Base-by-base conservation (phyloP, 768 basidiomycete species). In the Arthromyces matolae region DNA sequence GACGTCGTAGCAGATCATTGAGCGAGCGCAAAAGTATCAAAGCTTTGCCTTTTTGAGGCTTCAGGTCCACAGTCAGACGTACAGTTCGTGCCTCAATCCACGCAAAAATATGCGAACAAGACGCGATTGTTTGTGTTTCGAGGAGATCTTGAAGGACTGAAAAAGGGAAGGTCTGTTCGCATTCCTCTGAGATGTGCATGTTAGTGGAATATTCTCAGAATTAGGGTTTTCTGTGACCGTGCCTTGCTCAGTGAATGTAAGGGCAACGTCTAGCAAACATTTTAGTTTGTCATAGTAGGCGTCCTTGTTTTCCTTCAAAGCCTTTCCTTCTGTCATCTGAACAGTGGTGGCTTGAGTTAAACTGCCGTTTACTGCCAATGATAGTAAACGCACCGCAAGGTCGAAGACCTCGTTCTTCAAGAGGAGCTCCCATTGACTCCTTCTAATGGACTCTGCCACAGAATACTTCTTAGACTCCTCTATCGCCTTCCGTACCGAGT, bases 41-140 rank as follows among this genome's bases (percentile, higher is more conserved):
- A 3, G 91, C 90, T 63, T 93, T 93, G 50, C 88, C 89, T 65
- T 91, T 91, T 67, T 88, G 83, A 1, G 90, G 89, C 5, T 86
- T 78, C 81, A 93, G 83, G 41, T 78, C 83, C 50, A 80, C 75
- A 0, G 89, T 93, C 29, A 93, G 73, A 13, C 86, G 76, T 13
- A 72, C 66, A 0, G 84, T 78, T 22, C 88, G 82, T 47, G 65
- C 64, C 68, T 94, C 91, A 39, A 93, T 85, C 87, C 90, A 94
- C 3, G 84, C 83, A 68, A 93, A 92, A 19, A 94, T 80, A 53
- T 87, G 83, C 8, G 89, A 89, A 60, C 92, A 93, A 14, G 89
- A 91, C 1, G 72, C 65, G 52, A 94, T 86, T 5, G 92, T 93
- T 53, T 93, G 89, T 1, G 81, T 83, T 64, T 94, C 92, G 42